phyloP scores from a whole-genome alignment of 306 rosid species.

The Medicago arabica region DNA sequence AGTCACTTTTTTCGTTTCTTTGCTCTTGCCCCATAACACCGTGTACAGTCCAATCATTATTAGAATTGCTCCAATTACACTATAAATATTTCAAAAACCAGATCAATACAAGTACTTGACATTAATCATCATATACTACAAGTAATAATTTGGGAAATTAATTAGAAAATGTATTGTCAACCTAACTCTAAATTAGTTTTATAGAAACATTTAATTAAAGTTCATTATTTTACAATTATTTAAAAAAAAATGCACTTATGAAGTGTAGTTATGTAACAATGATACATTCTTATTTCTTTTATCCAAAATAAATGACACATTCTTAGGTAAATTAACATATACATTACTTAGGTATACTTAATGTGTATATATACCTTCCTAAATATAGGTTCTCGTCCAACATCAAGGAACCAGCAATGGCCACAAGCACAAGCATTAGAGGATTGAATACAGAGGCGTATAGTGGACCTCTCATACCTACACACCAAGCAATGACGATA shows the following conservation, averaged over 20 bases:
- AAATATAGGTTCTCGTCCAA: conserved; percentile 48
- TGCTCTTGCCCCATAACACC: conserved; percentile 56
- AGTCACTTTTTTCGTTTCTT: conserved; percentile 34
- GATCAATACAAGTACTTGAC: neutral
- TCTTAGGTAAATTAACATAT: neutral
- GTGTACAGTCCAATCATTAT: conserved; percentile 48
- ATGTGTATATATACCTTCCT: conserved; percentile 46
- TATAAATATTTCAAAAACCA: conserved; percentile 13
- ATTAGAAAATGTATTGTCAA: neutral
- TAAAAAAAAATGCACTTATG: too few relatives aligned
- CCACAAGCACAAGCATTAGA: conserved; percentile 44
- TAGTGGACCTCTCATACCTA: conserved; percentile 59
- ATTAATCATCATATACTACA: neutral
- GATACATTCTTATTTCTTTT: too few relatives aligned
- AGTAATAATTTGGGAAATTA: neutral
- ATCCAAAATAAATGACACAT: too few relatives aligned
- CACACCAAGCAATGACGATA: conserved; percentile 46
- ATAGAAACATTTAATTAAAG: too few relatives aligned
- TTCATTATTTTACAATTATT: too few relatives aligned
- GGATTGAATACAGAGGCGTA: conserved; percentile 62
- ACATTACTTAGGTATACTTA: neutral
- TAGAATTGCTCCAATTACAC: conserved; percentile 51
- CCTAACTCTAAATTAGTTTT: too few relatives aligned
- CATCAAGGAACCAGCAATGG: conserved; percentile 49
- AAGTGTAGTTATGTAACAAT: too few relatives aligned